Percentiles rank a stretch among this genome's conserved stretches.
phyloP scores from a whole-genome alignment of 1,284 basidiomycete species.

The Mycosarcoma mackinlayi region DNA sequence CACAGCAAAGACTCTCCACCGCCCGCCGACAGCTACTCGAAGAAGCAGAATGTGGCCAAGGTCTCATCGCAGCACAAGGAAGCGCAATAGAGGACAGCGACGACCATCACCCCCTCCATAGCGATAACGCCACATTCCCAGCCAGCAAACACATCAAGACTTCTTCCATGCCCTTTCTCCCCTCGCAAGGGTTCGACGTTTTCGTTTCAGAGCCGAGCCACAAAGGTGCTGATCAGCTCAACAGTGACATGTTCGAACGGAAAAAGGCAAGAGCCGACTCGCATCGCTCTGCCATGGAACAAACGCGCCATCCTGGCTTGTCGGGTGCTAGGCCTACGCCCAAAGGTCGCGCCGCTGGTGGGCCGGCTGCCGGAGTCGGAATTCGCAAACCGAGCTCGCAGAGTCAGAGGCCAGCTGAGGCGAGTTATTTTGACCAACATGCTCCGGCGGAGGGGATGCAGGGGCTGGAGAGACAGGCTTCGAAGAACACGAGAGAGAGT shows the following conservation, averaged over 20 bases:
- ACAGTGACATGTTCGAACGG: neutral
- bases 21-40: conserved; percentile 17
- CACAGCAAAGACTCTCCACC: conserved; percentile 11
- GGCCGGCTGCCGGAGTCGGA: conserved; percentile 29
- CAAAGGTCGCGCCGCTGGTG: conserved; percentile 24
- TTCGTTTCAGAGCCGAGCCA: conserved; percentile 10
- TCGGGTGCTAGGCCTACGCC: conserved; percentile 24
- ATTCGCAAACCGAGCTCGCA: conserved; percentile 20
- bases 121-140: neutral
- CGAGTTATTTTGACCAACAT: conserved; percentile 13
- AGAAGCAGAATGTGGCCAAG: conserved; percentile 12
- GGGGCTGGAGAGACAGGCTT: conserved; percentile 12
- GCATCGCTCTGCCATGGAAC: conserved; percentile 16
- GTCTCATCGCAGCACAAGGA: conserved; percentile 8
- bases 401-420: conserved; percentile 9
- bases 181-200: conserved; percentile 24
- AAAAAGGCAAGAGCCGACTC: conserved; percentile 8
- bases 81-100: conserved; percentile 16
- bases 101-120: neutral
- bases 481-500: conserved; percentile 1
- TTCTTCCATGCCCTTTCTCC: conserved; percentile 30
- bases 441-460: conserved; percentile 3
- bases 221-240: conserved; percentile 16
- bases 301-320: conserved; percentile 36
- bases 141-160: conserved; percentile 28